These are phyloP conservation scores for Alternaria conjuncta DNA, from an alignment of 2,329 filamentous ascomycete genomes.

Conservation along the genomic window DNA sequence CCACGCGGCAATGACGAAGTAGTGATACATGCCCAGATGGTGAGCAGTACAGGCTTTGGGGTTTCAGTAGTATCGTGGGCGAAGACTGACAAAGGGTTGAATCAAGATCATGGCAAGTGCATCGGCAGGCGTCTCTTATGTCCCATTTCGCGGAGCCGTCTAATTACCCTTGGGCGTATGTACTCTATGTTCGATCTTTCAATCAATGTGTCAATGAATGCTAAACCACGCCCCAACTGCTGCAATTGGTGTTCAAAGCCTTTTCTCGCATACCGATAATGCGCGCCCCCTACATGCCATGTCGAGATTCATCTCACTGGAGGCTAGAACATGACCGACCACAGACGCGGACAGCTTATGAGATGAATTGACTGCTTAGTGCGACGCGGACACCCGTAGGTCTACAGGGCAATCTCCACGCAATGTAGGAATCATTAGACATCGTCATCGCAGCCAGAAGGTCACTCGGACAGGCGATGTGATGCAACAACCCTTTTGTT, in stretches of 20 bases:
- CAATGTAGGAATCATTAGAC: constrained; percentile 3
- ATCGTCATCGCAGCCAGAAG: not conserved
- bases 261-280: not conserved
- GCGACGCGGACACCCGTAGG: not conserved
- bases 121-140: not conserved
- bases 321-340: not conserved
- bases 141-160: not conserved
- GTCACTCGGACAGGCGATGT: not conserved
- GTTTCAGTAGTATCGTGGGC: constrained; percentile 3
- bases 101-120: not conserved
- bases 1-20: constrained; percentile 52
- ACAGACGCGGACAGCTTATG: not conserved
- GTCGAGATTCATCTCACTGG: not conserved
- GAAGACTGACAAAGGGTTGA: not conserved
- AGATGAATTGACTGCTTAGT: not conserved
- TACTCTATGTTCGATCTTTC: not conserved
- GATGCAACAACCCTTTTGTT: constrained; percentile 7
- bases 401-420: constrained; percentile 3
- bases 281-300: not conserved
- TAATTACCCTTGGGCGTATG: not conserved
- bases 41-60: constrained; percentile 5
- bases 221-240: not conserved
- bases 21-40: constrained; percentile 29
- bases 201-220: not conserved
- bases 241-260: not conserved